Percentiles rank a stretch among this genome's conserved stretches.
Conservation (phyloP, 257 asterid species). For the Lantana camara region DNA sequence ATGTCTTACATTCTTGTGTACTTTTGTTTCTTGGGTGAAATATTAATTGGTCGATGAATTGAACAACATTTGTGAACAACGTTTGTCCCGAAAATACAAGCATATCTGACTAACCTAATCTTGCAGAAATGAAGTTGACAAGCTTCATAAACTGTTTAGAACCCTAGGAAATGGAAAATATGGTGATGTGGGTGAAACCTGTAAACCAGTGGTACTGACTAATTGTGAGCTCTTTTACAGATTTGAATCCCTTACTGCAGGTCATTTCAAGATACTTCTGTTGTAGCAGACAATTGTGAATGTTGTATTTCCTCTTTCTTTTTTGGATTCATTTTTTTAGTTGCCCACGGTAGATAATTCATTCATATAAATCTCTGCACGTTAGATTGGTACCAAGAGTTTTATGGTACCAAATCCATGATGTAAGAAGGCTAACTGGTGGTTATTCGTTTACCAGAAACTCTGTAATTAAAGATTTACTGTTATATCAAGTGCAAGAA, state of each 20-base stretch:
- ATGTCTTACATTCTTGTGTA: too few species aligned
- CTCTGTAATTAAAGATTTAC: not conserved
- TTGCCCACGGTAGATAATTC: not conserved
- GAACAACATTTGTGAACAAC: too few species aligned
- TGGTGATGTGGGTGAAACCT: constrained; percentile 7
- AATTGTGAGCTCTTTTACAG: constrained; percentile 26
- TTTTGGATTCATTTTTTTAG: not conserved
- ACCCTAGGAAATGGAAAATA: constrained; percentile 2
- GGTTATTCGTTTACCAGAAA: not conserved
- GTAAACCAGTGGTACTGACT: constrained; percentile 14
- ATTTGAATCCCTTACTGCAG: constrained; percentile 59
- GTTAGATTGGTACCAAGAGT: not conserved
- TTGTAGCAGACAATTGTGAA: constrained; percentile 41
- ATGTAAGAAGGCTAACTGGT: not conserved
- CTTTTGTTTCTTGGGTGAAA: not conserved
- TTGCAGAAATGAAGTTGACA: not conserved
- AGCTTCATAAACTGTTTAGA: not conserved
- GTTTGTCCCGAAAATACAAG: not conserved
- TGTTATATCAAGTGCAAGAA: not conserved
- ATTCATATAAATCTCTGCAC: not conserved
- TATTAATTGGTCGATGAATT: not conserved
- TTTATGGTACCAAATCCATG: not conserved
- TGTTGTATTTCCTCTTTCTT: not conserved
- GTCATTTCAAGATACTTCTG: constrained; percentile 45
- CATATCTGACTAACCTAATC: not conserved